Evolutionary conservation across 768 basidiomycete species (phyloP), one percentile per base, ranked within the genome.

Genomic region (Cubamyces sp.): DNA sequence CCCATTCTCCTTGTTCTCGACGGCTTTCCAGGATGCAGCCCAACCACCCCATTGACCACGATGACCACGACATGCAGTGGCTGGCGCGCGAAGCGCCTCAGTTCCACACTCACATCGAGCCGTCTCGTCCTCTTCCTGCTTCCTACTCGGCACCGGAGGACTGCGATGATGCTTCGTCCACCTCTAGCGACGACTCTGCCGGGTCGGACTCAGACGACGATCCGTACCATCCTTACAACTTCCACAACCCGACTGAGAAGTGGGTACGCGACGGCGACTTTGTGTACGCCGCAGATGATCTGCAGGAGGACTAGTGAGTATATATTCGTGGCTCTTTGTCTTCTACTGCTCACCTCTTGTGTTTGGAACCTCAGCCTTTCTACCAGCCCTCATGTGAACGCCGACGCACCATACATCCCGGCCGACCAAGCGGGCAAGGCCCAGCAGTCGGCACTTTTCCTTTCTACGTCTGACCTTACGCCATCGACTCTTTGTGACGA

Each of bases 1-100:
- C 43, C 45, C 43, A 45, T 39, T 51, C 48, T 39, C 55, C 49
- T 57, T 57, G 52, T 61, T 40, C 23, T 30, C 59, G n/a, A 21
- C 53, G 25, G 41, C 53, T 53, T 48, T 37, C 46, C 50, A 59
- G 41, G 49, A 59, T 59, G 57, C 61, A 26, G 41, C 23, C 54
- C 40, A 28, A 42, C 41, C 54, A 40, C 25, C n/a, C 5, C 37
- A 23, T 56, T 47, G 60, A 61, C 49, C 57, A 59, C 30, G 54
- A 56, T 8, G 61, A 62, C 34, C 49, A 56, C 28, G 54, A 62
- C 14, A 50, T 62, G 54, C 25, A 51, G 48, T 62, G 61, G 61
- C 61, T 62, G 53, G 54, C 42, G 18, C 61, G 49, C 54, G 54
- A 62, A 21, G 61, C 61, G 50, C 61, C 61, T n/a, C 61, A 62